Conservation (phyloP, 192 early-diverging fungal species). For the Spizellomyces punctatus region DNA sequence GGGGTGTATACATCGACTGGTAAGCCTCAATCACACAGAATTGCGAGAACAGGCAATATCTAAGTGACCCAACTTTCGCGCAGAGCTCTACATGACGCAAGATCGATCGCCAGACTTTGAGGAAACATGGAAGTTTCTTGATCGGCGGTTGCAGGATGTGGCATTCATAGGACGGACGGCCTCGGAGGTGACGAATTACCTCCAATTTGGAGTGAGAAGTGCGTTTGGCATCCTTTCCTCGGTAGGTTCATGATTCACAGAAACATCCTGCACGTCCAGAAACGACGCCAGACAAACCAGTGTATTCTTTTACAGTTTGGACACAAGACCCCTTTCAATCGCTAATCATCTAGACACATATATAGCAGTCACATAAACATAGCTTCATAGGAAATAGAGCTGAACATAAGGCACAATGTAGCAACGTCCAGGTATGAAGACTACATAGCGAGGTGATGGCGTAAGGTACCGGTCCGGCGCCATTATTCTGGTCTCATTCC, state of each 20-base stretch:
- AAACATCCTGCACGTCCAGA: not conserved
- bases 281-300: not conserved
- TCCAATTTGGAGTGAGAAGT: slow-evolving; percentile 33
- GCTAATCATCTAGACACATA: not conserved
- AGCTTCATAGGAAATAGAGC: no score
- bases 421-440: no score
- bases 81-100: slow-evolving; percentile 91
- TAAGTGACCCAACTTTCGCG: not conserved
- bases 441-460: no score
- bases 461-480: no score
- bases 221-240: slow-evolving; percentile 35
- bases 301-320: slow-evolving; percentile 6
- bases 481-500: no score
- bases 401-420: no score
- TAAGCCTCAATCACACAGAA: not conserved
- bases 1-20: slow-evolving; percentile 81
- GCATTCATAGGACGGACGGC: slow-evolving; percentile 54
- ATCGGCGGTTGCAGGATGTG: slow-evolving; percentile 75
- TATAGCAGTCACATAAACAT: no score
- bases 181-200: slow-evolving; percentile 20
- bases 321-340: slow-evolving; percentile 25
- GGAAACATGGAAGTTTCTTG: slow-evolving; percentile 79
- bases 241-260: slow-evolving; percentile 9
- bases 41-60: not conserved
- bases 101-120: slow-evolving; percentile 74